Base-by-base conservation (phyloP, 1,139 yeast species). In the Zygotorulaspora mrakii region DNA sequence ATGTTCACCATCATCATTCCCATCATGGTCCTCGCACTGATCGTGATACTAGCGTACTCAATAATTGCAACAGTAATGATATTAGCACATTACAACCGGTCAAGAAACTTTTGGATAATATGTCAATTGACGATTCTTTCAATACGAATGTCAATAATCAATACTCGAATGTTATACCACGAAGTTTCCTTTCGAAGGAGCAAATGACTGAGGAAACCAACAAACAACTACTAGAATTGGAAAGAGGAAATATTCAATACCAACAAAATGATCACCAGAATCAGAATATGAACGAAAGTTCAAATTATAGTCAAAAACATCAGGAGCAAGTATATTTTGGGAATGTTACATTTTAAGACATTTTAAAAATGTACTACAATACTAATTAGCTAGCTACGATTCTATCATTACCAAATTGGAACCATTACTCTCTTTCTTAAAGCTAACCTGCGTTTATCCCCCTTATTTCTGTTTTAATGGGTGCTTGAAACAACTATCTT, bases 51-150 rank as follows among this genome's bases (percentile, higher is more conserved):
- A 31, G 20, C 20, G 38, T 16, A 22, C 18, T 33, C 17, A 16
- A 10, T 11, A 21, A 26, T 17, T 21, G 17, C 17, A 17, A 25
- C 22, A 31, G 34, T 27, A 28, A 32, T 17, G 32, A 28, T 22
- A 37, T 43, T 21, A 35, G 37, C 26, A 42, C 45, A 4, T 17
- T 42, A 12, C 40, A 40, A 8, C 47, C 52, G 7, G 52, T 46
- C 5, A 48, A 48, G 25, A 39, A 37, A 24, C 24, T 46, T 25
- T 33, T 48, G 36, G 45, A 46, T 34, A 48, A 39, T 29, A 46
- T 48, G 50, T 46, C 50, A 5, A 46, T 48, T 23, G 52, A 45
- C 33, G 52, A 48, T 26, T 42, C 47, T 36, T 38, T 43, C 28
- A 40, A 40, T 33, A 30, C 25, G 25, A 31, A 37, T 31, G 29